These are phyloP conservation scores for Auriculariales sp. DNA, from an alignment of 768 basidiomycete species.

Conservation along the genomic window DNA sequence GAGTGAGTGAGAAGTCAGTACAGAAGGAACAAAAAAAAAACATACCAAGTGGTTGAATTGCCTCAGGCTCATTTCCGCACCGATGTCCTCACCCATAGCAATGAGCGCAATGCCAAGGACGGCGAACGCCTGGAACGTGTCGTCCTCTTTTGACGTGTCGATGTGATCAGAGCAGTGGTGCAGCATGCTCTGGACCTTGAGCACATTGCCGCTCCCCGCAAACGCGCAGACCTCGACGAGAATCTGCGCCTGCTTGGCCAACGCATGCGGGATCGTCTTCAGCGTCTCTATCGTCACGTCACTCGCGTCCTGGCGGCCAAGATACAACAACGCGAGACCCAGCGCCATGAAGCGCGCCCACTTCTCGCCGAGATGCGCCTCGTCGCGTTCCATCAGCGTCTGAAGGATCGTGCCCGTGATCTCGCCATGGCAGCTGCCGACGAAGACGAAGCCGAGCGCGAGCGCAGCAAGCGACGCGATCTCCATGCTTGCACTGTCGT, in stretches of 20 bases:
- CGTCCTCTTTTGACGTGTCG: slow-evolving; percentile 45
- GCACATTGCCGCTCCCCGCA: slow-evolving; percentile 88
- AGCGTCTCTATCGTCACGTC: slow-evolving; percentile 90
- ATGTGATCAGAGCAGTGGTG: slow-evolving; percentile 91
- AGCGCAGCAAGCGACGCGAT: slow-evolving; percentile 75
- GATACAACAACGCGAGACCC: slow-evolving; percentile 78
- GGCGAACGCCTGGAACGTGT: slow-evolving; percentile 83
- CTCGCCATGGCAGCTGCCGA: slow-evolving; percentile 90
- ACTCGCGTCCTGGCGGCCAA: slow-evolving; percentile 83
- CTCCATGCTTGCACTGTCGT: slow-evolving; percentile 78
- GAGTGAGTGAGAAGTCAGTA: slow-evolving; percentile 12
- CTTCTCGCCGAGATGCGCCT: slow-evolving; percentile 72
- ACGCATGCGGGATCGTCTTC: slow-evolving; percentile 84
- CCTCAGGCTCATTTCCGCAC: slow-evolving; percentile 92
- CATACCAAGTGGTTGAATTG: slow-evolving; percentile 93
- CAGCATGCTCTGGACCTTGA: slow-evolving; percentile 83
- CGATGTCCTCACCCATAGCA: slow-evolving; percentile 97
- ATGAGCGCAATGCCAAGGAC: slow-evolving; percentile 89
- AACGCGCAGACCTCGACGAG: slow-evolving; percentile 89
- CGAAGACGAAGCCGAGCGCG: slow-evolving; percentile 87
- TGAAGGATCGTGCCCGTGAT: slow-evolving; percentile 81
- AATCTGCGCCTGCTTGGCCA: slow-evolving; percentile 81
- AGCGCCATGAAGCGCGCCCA: slow-evolving; percentile 88
- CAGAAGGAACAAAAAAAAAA: slow-evolving; percentile 5
- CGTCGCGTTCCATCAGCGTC: slow-evolving; percentile 74